Conservation (phyloP, 228 moss, liverwort and hornwort species). For the Sphagnum magellanicum region DNA sequence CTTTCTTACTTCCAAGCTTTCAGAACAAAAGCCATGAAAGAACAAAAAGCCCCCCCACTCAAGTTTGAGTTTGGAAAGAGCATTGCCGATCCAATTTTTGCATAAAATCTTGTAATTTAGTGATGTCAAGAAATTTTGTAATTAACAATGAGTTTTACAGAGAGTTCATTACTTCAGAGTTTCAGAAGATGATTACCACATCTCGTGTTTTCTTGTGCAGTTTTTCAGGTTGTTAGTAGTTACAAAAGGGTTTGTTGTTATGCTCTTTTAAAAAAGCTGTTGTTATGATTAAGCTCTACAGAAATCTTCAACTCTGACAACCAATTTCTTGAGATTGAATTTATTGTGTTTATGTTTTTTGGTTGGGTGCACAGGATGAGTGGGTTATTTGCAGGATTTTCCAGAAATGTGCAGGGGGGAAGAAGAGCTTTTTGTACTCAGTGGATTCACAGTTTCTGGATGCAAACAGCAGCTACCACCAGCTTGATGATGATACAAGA, state of each 20-base stretch:
- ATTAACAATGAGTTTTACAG: no score
- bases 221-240: neutral
- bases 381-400: conserved; percentile 69
- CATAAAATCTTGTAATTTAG: no score
- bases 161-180: no score
- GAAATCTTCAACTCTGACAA: no score
- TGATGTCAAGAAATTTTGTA: no score
- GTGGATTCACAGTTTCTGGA: neutral
- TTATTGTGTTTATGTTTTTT: no score
- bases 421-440: conserved; percentile 34
- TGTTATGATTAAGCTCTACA: no score
- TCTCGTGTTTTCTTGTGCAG: neutral
- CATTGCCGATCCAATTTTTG: no score
- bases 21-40: no score
- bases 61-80: neutral
- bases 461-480: conserved; percentile 11
- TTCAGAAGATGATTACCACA: neutral
- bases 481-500: neutral
- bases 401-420: conserved; percentile 41
- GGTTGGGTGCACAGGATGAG: conserved; percentile 22
- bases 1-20: no score
- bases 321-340: no score
- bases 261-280: no score
- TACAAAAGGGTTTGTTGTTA: neutral
- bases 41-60: neutral